phyloP scores from a whole-genome alignment of 345 rosid genomes.

The Melastoma malabathricum region DNA sequence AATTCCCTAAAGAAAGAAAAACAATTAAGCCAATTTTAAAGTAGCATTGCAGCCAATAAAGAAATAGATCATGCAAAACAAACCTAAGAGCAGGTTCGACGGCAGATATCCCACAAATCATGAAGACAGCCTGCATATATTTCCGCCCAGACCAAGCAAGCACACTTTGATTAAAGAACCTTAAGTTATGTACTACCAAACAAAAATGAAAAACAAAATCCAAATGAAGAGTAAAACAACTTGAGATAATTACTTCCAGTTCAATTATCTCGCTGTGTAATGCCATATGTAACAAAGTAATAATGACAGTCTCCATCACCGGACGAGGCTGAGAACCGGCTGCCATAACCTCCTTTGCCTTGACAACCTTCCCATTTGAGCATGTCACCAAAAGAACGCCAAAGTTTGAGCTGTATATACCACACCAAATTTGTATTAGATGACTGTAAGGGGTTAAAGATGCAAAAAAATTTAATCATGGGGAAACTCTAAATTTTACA shows the following conservation, averaged over 20 bases:
- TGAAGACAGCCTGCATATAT: constrained; percentile 71
- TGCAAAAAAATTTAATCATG: too few species aligned
- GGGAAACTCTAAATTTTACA: too few species aligned
- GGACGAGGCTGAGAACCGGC: constrained; percentile 65
- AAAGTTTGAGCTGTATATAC: constrained; percentile 55
- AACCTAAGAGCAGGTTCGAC: constrained; percentile 77
- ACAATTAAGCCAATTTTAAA: not conserved
- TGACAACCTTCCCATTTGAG: constrained; percentile 53
- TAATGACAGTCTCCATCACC: constrained; percentile 54
- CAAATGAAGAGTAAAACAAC: constrained; percentile 1
- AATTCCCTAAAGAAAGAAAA: constrained; percentile 52
- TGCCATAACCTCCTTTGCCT: constrained; percentile 59
- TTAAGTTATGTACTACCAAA: too few species aligned
- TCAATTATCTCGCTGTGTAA: constrained; percentile 76
- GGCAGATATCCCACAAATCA: constrained; percentile 71
- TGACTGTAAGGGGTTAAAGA: too few species aligned
- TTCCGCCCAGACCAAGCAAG: not conserved
- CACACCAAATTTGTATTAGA: not conserved
- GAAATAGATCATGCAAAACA: not conserved
- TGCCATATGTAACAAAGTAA: constrained; percentile 84
- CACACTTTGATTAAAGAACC: not conserved
- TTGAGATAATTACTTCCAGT: constrained; percentile 39
- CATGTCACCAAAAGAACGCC: constrained; percentile 47
- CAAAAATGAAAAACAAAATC: not conserved
- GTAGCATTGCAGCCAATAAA: not conserved